These are phyloP conservation scores for Eucalyptus regnans DNA, from an alignment of 345 rosid genomes.

Conservation along the genomic window DNA sequence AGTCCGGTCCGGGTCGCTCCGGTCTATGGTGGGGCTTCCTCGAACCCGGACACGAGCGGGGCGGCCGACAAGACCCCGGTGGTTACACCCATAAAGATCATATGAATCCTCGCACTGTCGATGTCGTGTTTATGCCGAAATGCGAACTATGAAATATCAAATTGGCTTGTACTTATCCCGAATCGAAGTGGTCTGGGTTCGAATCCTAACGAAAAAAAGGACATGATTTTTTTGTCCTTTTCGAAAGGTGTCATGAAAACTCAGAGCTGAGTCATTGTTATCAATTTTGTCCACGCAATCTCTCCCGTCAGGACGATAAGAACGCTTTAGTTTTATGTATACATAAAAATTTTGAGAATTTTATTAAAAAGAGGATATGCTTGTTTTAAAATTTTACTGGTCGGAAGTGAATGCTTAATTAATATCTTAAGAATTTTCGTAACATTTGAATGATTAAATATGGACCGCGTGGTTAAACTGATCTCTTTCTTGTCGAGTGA, in stretches of 20 bases:
- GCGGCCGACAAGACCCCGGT: background rate
- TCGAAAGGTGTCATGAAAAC: background rate
- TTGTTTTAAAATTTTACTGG: background rate
- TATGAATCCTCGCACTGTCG: fast-evolving
- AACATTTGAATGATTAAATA: background rate
- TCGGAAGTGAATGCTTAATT: background rate
- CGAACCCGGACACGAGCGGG: background rate
- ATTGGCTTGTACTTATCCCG: background rate
- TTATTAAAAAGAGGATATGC: background rate
- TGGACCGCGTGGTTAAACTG: background rate
- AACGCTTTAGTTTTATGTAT: background rate
- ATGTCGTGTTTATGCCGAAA: background rate
- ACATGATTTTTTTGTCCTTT: background rate
- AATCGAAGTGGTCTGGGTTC: fast-evolving
- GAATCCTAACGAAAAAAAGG: background rate
- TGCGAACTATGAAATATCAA: background rate
- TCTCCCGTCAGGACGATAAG: background rate
- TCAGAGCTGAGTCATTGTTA: fast-evolving
- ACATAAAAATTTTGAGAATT: background rate
- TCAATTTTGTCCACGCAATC: too few species aligned
- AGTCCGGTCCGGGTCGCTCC: background rate
- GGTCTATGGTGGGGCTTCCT: background rate
- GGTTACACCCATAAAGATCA: background rate
- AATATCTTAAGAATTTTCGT: too few species aligned
- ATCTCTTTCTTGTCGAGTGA: background rate